Base-by-base conservation (phyloP, 768 basidiomycete genomes). In the Panus rudis region DNA sequence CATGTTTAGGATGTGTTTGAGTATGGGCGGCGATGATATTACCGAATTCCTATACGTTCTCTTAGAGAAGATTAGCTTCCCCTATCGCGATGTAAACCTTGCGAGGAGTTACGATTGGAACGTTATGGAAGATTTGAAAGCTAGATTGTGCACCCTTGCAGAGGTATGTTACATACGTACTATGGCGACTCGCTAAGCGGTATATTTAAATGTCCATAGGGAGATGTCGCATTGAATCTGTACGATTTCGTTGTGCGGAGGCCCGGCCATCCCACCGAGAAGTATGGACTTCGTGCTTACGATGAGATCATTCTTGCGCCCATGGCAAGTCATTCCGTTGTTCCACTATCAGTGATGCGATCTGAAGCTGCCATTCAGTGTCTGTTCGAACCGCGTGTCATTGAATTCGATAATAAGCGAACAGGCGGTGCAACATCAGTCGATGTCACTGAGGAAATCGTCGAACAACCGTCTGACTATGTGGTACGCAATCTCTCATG, bases 271-370 rank as follows among this genome's bases (percentile, higher is more conserved):
- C 66, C 80, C 12, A 84, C 92, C 0, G 77, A 86, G 59, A 96
- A 96, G 58, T 97, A 92, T 59, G 84, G 80, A 21, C 66, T 96
- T 33, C 80, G 92, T 21, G 84, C 89, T 2, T 98, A 96, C 57
- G 94, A 98, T 58, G 96, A 99, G 63, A 83, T 88, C 40, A 93
- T 96, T 46, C 68, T 97, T 24, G 92, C 93, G 1, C 90, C 94
- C 2, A 89, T 94, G 82, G 96, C 92, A 54, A 50, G 73, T 34
- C 17, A 13, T 43, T 14, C 0, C 12, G 22, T 31, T 16, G 22
- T 20, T 25, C 16, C 39, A 20, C 19, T 21, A 10, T 41, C 27
- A 16, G 35, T 33, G 17, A 19, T 40, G 6, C 26, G 19, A 28
- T 22, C 30, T 43, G n/a, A 37, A 33, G 16, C 16, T n/a, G 12